Percentiles rank a stretch among this genome's conserved stretches.
These are phyloP conservation scores for Xylariomycetidae sp. DNA, from an alignment of 2,329 filamentous ascomycete species.

Conservation along the genomic window DNA sequence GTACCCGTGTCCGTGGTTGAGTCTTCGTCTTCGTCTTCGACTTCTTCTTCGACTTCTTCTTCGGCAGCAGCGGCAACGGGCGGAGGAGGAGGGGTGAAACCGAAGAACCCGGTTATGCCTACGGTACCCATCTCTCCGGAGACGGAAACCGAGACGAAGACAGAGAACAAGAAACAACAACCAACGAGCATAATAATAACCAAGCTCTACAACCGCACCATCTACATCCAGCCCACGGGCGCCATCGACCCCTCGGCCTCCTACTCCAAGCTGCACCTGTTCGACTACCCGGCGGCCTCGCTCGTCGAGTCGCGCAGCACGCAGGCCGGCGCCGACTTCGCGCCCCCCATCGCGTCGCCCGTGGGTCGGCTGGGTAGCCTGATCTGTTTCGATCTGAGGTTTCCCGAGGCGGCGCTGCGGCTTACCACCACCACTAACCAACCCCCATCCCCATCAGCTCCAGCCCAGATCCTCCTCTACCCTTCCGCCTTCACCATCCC, in stretches of 20 bases:
- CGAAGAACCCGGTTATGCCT: constrained; percentile 16
- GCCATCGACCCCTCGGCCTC: constrained; percentile 33
- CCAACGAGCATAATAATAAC: no score
- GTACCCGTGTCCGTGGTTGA: constrained; percentile 51
- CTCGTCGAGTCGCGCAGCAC: constrained; percentile 55
- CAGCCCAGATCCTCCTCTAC: constrained; percentile 75
- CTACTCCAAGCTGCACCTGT: constrained; percentile 90
- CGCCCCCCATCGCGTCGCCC: constrained; percentile 66
- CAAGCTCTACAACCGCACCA: constrained; percentile 47
- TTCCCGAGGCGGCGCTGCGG: constrained; percentile 68
- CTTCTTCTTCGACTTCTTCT: not conserved
- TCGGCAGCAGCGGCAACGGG: no score
- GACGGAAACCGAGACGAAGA: no score
- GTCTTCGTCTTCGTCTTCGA: not conserved
- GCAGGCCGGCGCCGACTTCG: constrained; percentile 60
- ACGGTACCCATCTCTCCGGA: no score
- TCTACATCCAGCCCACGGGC: constrained; percentile 46
- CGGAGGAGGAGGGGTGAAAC: no score
- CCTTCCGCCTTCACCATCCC: constrained; percentile 87
- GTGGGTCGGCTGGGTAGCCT: constrained; percentile 72
- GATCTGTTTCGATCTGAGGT: constrained; percentile 90
- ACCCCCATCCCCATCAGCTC: constrained; percentile 10
- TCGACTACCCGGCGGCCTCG: constrained; percentile 55
- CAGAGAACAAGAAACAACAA: no score
- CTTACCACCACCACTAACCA: constrained; percentile 12